These are phyloP conservation scores for Sarocladiaceae sp. DNA, from an alignment of 2,329 filamentous ascomycete species.

Conservation along the genomic window DNA sequence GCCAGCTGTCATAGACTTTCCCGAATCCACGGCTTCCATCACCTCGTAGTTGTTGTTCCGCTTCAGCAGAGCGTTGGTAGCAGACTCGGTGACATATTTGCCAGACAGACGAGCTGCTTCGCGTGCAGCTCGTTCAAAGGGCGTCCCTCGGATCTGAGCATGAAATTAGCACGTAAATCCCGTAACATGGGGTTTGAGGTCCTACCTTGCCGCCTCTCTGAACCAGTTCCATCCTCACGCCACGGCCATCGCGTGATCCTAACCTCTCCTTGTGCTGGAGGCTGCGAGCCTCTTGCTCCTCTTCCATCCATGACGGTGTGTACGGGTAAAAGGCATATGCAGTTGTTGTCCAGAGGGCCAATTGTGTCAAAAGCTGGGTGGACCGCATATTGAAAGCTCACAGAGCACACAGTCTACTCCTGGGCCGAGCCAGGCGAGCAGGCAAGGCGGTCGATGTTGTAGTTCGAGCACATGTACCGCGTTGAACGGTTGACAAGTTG, in stretches of 20 bases:
- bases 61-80: slow-evolving; percentile 18
- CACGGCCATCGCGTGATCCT: slow-evolving; percentile 15
- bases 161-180: background rate
- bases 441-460: background rate
- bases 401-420: slow-evolving; percentile 8
- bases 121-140: slow-evolving; percentile 29
- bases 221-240: slow-evolving; percentile 37
- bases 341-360: slow-evolving; percentile 43
- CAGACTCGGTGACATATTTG: slow-evolving; percentile 30
- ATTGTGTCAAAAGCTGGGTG: slow-evolving; percentile 33
- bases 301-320: slow-evolving; percentile 30
- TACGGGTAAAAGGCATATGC: slow-evolving; percentile 46
- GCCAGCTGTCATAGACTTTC: slow-evolving; percentile 44
- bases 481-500: background rate
- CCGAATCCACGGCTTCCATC: slow-evolving; percentile 40
- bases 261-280: slow-evolving; percentile 17
- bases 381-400: slow-evolving; percentile 34
- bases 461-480: slow-evolving; percentile 5
- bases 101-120: slow-evolving; percentile 32
- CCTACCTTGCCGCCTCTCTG: slow-evolving; percentile 23
- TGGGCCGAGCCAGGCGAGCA: slow-evolving; percentile 4
- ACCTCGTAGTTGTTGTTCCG: slow-evolving; percentile 45
- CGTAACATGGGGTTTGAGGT: background rate
- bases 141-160: slow-evolving; percentile 21
- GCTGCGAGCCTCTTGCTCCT: slow-evolving; percentile 23